Evolutionary conservation across 2,329 filamentous ascomycete genomes (phyloP).

Genomic region (Proliferodiscus dingleyae): DNA sequence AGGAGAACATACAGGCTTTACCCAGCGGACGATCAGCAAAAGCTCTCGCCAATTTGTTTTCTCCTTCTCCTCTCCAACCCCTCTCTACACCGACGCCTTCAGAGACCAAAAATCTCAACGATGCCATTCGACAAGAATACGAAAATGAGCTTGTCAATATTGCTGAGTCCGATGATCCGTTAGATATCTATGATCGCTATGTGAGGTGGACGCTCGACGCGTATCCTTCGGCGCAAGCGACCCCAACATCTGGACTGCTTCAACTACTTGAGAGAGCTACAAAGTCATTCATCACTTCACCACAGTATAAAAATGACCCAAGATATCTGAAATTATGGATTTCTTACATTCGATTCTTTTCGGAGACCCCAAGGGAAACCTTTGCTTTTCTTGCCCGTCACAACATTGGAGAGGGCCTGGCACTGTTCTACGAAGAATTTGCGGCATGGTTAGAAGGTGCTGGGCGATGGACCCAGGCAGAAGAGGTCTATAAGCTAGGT

Average conservation of each 20-base stretch:
- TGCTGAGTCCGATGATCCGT: slow-evolving; percentile 85
- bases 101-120: slow-evolving; percentile 72
- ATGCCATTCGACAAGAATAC: slow-evolving; percentile 74
- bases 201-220: slow-evolving; percentile 95
- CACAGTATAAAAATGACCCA: slow-evolving; percentile 92
- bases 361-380: slow-evolving; percentile 86
- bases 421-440: slow-evolving; percentile 95
- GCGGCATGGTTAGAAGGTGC: slow-evolving; percentile 85
- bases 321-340: slow-evolving; percentile 92
- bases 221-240: slow-evolving; percentile 91
- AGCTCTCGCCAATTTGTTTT: slow-evolving; percentile 79
- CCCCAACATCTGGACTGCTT: slow-evolving; percentile 83
- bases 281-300: slow-evolving; percentile 76
- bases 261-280: slow-evolving; percentile 88
- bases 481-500: slow-evolving; percentile 88
- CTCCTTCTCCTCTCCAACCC: slow-evolving; percentile 57
- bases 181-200: slow-evolving; percentile 94
- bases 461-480: slow-evolving; percentile 81
- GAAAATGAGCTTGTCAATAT: slow-evolving; percentile 77
- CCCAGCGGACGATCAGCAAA: slow-evolving; percentile 84
- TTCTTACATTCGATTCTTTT: slow-evolving; percentile 88
- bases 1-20: slow-evolving; percentile 95
- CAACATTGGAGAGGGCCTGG: slow-evolving; percentile 77
- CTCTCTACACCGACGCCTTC: slow-evolving; percentile 60
- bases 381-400: slow-evolving; percentile 90